Evolutionary conservation across 768 basidiomycete species (phyloP).

Genomic region (Lactarius vividus): DNA sequence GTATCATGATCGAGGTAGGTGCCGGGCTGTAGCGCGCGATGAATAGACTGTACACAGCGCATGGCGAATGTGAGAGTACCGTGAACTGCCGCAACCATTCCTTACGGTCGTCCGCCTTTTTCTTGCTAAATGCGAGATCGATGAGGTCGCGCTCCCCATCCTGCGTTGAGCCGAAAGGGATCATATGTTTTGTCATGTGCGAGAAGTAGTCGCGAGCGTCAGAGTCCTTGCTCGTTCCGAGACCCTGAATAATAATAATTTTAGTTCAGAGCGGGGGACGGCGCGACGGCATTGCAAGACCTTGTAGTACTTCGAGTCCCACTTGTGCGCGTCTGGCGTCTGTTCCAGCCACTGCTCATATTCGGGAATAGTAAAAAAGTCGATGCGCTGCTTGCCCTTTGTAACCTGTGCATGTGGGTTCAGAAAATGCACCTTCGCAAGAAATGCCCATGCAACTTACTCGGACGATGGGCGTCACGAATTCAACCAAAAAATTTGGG

Average conservation of each 20-base stretch:
- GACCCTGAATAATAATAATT: conserved; percentile 56
- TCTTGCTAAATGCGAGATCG: conserved; percentile 99
- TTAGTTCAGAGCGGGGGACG: conserved; percentile 12
- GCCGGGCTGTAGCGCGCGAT: conserved; percentile 59
- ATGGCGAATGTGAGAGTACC: conserved; percentile 38
- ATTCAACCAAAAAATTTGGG: conserved; percentile 92
- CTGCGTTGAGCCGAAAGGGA: conserved; percentile 80
- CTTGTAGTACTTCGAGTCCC: conserved; percentile 98
- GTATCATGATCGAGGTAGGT: conserved; percentile 90
- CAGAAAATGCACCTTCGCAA: background rate
- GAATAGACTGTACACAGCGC: background rate
- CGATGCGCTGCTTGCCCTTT: conserved; percentile 72
- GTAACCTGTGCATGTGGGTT: conserved; percentile 49
- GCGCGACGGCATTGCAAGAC: conserved; percentile 41
- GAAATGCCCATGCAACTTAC: conserved; percentile 43
- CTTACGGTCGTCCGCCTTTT: conserved; percentile 97
- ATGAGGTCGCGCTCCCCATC: conserved; percentile 85
- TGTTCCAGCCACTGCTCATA: conserved; percentile 89
- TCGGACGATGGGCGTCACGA: conserved; percentile 96
- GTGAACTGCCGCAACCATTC: conserved; percentile 96
- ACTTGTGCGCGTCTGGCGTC: conserved; percentile 72
- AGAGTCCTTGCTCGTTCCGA: conserved; percentile 87
- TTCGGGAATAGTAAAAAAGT: conserved; percentile 98
- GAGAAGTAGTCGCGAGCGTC: conserved; percentile 94
- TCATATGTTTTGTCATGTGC: conserved; percentile 90